Conservation (phyloP, 768 basidiomycete species). For the Hericium erinaceus region DNA sequence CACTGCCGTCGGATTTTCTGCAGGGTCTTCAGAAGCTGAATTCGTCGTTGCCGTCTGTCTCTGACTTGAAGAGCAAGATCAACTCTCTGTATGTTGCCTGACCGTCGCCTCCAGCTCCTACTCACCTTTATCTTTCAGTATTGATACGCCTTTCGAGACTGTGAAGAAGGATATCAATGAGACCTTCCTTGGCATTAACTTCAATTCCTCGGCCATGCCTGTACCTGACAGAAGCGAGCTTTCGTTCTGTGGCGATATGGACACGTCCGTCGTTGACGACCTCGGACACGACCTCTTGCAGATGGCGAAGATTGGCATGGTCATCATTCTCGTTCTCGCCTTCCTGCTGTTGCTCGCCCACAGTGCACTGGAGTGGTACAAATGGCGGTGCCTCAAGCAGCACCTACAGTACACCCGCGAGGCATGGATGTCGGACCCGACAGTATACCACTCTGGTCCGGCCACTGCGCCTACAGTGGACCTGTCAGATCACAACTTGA, state of each 20-base stretch:
- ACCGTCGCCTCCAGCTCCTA: not conserved
- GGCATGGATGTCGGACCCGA: slow-evolving; percentile 71
- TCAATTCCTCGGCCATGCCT: slow-evolving; percentile 66
- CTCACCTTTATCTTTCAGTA: slow-evolving; percentile 28
- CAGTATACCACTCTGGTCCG: slow-evolving; percentile 35
- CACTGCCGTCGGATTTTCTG: slow-evolving; percentile 70
- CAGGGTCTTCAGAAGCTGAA: slow-evolving; percentile 71
- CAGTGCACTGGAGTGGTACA: slow-evolving; percentile 80
- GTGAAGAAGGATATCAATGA: slow-evolving; percentile 86
- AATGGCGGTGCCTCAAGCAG: slow-evolving; percentile 62
- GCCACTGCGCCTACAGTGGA: slow-evolving; percentile 39
- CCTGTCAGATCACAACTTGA: slow-evolving; percentile 67
- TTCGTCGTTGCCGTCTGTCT: slow-evolving; percentile 66
- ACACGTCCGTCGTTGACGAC: slow-evolving; percentile 80
- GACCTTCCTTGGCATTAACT: slow-evolving; percentile 65
- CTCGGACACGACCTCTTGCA: slow-evolving; percentile 73
- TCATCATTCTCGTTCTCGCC: slow-evolving; percentile 65
- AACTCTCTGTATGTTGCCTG: slow-evolving; percentile 50
- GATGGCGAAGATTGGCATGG: slow-evolving; percentile 68
- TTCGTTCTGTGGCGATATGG: slow-evolving; percentile 68
- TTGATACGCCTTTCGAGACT: slow-evolving; percentile 81
- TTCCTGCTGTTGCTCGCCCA: slow-evolving; percentile 65
- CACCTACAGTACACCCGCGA: slow-evolving; percentile 65
- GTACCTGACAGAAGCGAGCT: slow-evolving; percentile 63
- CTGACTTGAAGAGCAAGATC: slow-evolving; percentile 60